phyloP scores from a whole-genome alignment of 176 grass and related monocot species.

The Eleusine coracana region DNA sequence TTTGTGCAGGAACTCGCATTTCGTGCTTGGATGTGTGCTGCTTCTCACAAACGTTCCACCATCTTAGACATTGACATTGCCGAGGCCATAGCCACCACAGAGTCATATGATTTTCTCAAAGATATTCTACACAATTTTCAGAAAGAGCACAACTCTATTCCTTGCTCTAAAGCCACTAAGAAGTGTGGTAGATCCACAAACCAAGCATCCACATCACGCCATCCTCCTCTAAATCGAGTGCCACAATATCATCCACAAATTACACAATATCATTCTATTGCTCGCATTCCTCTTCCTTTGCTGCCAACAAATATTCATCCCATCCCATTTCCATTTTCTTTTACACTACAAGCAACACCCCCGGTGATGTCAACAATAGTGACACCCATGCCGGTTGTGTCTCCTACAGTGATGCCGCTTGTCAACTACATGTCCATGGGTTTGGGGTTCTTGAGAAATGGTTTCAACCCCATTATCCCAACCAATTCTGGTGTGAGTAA shows the following conservation, averaged over 20 bases:
- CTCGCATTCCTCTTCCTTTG: not conserved
- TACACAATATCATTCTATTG: not conserved
- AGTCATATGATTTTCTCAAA: conserved; percentile 11
- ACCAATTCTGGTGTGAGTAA: not conserved
- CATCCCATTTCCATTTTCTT: not conserved
- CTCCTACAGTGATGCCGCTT: not conserved
- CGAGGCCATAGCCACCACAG: not conserved
- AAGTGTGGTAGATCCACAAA: not conserved
- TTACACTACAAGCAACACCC: not conserved
- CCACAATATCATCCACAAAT: not conserved
- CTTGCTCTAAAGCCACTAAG: not conserved
- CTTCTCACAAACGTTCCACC: not conserved
- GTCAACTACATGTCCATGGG: not conserved
- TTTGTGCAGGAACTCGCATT: conserved; percentile 29
- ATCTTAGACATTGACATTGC: conserved; percentile 20
- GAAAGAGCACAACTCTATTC: not conserved
- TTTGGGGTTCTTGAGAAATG: not conserved
- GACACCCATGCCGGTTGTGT: not conserved
- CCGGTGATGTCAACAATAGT: not conserved
- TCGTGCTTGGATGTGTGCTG: not conserved
- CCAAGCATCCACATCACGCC: not conserved
- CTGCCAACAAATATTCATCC: not conserved
- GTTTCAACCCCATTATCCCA: not conserved
- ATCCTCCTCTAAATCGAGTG: not conserved
- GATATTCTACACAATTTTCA: not conserved